Base-by-base conservation (phyloP, 2,329 filamentous ascomycete genomes). In the Neurospora crassa region DNA sequence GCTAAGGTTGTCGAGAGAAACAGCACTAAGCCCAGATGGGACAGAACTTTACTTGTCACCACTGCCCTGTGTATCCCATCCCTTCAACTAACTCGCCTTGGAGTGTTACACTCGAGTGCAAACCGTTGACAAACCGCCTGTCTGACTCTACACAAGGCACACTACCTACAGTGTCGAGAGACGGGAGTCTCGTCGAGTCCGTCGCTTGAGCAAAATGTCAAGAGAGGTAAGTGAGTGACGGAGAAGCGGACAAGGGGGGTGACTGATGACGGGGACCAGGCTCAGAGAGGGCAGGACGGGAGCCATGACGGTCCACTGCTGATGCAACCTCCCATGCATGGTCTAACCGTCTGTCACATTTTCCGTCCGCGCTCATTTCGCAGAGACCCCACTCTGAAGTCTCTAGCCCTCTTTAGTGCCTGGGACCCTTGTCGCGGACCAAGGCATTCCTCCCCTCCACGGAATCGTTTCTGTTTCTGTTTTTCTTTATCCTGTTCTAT, bases 291-390 rank as follows among this genome's bases (percentile, higher is more conserved):
- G n/a, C 29, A 47, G 42, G 70, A 18, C 67, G 63, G 68, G n/a
- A 8, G 67, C 63, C 6, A n/a, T 68, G 40, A 7, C 68, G 69
- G 14, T 74, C 75, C 74, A 74, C 74, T 72, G 53, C 40, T 70
- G 68, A 74, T 69, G 73, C 73, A 74, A 73, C 74, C 43, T 70
- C 71, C 69, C 68, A 73, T 75, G 74, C 74, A 73, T 71, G 42
- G 70, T 63, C 53, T 63, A 63, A 63, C 53, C 53, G 53, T 67
- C 71, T 71, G 74, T 73, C 72, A 73, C 75, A 75, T 74, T 70
- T 74, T 63, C 53, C 71, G 68, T 73, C 74, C 70, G 71, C 71
- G 42, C 71, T 76, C 75, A 76, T 76, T 76, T 76, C 74, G 72
- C 24, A 63, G 53, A 63, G 14, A 29, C 16, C 73, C 73, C 73